Evolutionary conservation across 345 rosid species (phyloP).

Genomic region (Theobroma cacao): DNA sequence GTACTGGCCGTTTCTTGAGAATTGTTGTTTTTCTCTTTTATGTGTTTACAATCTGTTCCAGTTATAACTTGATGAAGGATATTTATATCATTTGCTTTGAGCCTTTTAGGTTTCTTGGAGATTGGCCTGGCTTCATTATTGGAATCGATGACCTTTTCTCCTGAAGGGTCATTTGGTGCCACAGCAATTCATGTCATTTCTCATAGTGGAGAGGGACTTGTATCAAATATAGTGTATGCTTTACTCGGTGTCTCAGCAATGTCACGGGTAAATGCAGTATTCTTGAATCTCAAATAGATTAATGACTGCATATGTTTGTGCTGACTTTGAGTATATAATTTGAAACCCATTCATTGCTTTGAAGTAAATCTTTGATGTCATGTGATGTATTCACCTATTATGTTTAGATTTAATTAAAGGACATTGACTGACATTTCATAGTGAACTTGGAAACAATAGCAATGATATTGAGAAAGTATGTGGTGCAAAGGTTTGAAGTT

Average conservation of each 20-base stretch:
- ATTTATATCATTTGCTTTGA: constrained; percentile 3
- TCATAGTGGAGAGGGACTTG: constrained; percentile 87
- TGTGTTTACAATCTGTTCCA: background rate
- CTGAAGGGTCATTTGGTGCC: constrained; percentile 68
- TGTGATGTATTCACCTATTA: background rate
- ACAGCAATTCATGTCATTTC: constrained; percentile 68
- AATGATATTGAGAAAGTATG: background rate
- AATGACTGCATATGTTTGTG: background rate
- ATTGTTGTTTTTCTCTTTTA: background rate
- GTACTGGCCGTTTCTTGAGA: background rate
- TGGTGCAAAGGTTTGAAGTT: background rate
- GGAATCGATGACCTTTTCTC: constrained; percentile 47
- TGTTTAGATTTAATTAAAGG: background rate
- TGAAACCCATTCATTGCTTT: background rate
- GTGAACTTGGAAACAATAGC: background rate
- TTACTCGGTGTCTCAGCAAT: constrained; percentile 95
- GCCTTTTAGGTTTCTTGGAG: constrained; percentile 75
- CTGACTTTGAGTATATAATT: background rate
- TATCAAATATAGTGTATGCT: constrained; percentile 87
- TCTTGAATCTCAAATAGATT: constrained; percentile 14
- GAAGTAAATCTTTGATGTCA: background rate
- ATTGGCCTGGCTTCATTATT: constrained; percentile 56
- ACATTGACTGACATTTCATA: background rate
- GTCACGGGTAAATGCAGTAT: constrained; percentile 69
- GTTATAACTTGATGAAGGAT: background rate